Conservation (phyloP, 306 rosid species). For the Cucurbita maxima region DNA sequence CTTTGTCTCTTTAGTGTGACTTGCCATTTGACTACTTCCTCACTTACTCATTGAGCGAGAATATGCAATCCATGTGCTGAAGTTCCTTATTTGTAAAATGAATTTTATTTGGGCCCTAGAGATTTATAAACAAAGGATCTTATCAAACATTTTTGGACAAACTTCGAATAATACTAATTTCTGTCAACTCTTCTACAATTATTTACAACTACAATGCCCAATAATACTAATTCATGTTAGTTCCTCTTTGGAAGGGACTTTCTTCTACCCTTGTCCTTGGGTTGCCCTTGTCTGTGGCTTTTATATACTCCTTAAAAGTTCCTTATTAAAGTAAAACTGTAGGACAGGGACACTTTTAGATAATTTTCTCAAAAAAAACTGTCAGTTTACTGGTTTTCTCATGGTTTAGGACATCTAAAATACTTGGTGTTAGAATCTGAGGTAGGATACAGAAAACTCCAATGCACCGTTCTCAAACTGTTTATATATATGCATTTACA, state of each 20-base stretch:
- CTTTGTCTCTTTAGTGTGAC: background rate
- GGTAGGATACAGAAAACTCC: background rate
- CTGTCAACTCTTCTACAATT: background rate
- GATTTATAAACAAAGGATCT: background rate
- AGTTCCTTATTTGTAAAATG: background rate
- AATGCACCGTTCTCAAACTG: background rate
- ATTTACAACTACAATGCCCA: background rate
- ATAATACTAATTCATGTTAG: background rate
- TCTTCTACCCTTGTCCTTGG: background rate
- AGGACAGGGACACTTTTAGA: background rate
- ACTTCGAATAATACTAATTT: background rate
- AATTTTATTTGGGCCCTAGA: background rate
- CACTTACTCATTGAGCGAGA: background rate
- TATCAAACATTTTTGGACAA: too few relatives aligned
- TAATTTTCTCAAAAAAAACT: background rate
- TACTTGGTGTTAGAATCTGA: background rate
- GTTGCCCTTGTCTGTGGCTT: background rate
- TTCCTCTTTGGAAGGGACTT: background rate
- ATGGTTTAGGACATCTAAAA: background rate
- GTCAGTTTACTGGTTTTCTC: background rate
- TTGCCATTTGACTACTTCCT: background rate
- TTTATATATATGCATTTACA: conserved; percentile 21
- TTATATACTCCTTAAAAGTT: background rate
- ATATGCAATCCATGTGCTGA: conserved; percentile 5
- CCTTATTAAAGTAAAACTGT: background rate